A percentile compares a stretch with the other conserved stretches of the same genome.
Evolutionary conservation across 192 early-diverging fungal species (phyloP).

Genomic region (Allomyces arbusculus): DNA sequence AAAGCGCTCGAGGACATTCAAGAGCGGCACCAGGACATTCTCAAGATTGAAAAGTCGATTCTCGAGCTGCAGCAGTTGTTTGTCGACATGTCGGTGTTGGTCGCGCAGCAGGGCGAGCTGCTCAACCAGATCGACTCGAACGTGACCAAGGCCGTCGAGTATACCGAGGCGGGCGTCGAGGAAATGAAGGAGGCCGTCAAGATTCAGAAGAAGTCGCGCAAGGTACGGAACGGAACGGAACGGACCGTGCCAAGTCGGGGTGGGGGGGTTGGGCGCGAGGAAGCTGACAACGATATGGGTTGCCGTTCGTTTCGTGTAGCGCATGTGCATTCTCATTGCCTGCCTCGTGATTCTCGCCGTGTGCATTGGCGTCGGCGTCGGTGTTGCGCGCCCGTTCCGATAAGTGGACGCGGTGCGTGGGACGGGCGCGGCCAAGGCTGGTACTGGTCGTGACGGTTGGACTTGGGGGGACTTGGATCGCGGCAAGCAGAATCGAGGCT

Average conservation of each 20-base stretch:
- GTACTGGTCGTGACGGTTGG: too few relatives aligned
- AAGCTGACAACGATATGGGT: background rate
- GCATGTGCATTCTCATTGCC: background rate
- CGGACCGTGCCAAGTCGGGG: too few relatives aligned
- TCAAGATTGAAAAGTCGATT: conserved; percentile 72
- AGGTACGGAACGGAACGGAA: too few relatives aligned
- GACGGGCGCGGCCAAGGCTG: too few relatives aligned
- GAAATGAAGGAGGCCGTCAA: background rate
- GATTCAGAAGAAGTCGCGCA: background rate
- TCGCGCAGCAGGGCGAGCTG: conserved; percentile 50
- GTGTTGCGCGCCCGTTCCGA: too few relatives aligned
- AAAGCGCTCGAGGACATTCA: conserved; percentile 64
- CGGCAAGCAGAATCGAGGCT: too few relatives aligned
- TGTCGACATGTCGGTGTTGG: conserved; percentile 68
- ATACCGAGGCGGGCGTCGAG: background rate
- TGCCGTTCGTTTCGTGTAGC: background rate
- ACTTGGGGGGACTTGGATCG: too few relatives aligned
- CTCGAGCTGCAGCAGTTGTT: conserved; percentile 74
- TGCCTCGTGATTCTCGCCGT: background rate
- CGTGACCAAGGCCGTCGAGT: background rate
- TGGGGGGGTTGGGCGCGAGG: too few relatives aligned
- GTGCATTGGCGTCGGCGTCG: background rate
- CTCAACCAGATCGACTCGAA: conserved; percentile 42
- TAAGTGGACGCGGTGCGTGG: too few relatives aligned
- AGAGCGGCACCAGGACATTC: conserved; percentile 61